Evolutionary conservation across 352 stramenopile genomes (phyloP), one percentile per base, ranked within the genome.

Genomic region (Saprolegnia diclina): DNA sequence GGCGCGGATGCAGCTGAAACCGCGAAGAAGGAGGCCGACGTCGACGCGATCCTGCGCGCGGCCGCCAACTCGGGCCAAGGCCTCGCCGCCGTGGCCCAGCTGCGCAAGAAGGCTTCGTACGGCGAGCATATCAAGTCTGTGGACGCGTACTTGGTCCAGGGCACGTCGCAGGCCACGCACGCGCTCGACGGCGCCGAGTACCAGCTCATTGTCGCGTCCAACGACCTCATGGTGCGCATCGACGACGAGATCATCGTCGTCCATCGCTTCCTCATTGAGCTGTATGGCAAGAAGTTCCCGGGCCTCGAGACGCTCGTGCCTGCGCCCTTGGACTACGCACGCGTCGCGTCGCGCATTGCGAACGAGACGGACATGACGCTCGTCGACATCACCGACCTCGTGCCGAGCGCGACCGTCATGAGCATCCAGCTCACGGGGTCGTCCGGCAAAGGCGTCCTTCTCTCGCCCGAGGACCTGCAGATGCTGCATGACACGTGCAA

Each of bases 291-390:
- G 21, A 97, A 98, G 75, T 98, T 99, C 74, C 92, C 95, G 0
- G 94, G 98, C 71, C 80, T 99, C 22, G 92, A 98, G 74, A 92
- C 96, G 46, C 77, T 98, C 14, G 79, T 99, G 24, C 85, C 92
- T 7, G 95, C 96, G 53, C 79, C 84, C 10, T 72, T 97, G 24
- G 92, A 98, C 74, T 99, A 98, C 71, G 90, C 90, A 38, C 86
- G 85, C 44, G 94, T 98, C n/a, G 91, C 98, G 6, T 73, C 93
- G 64, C 73, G 76, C 1, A 97, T 98, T 56, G 80, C 80, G 26
- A 98, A 98, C 74, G 92, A 98, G 74, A 98, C 88, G 76, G 93
- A 98, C 72, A 77, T 98, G 73, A 97, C 92, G 13, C 76, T 88
- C 18, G 82, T 98, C 18, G 79, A 94, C 48, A 72, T 99, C 35